These are phyloP conservation scores for Dalechampia spathulata DNA, from an alignment of 441 rosid species.

Conservation along the genomic window DNA sequence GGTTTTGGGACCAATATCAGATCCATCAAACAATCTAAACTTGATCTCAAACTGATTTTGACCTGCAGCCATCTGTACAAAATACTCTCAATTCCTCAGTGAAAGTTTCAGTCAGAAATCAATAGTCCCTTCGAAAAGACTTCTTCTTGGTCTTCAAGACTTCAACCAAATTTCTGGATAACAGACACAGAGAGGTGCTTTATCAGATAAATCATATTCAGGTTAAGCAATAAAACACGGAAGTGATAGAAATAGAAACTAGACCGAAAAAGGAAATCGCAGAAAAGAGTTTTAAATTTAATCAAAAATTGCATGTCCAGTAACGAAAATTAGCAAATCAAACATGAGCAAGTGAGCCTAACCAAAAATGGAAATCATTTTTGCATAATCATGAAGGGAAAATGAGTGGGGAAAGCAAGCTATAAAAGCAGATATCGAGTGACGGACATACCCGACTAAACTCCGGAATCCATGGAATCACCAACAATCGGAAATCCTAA, in stretches of 20 bases:
- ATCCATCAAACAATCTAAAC: conserved; percentile 85
- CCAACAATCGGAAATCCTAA: not conserved
- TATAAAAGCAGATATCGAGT: not conserved
- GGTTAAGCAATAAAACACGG: not conserved
- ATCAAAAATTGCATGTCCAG: conserved; percentile 12
- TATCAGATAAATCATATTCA: no score
- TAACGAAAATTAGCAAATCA: conserved; percentile 5
- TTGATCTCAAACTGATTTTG: conserved; percentile 86
- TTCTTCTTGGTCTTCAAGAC: conserved; percentile 3
- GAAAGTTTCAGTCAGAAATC: conserved; percentile 13
- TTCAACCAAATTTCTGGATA: conserved; percentile 25
- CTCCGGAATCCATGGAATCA: not conserved
- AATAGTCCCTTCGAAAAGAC: conserved; percentile 14
- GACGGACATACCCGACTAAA: not conserved
- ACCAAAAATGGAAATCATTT: conserved; percentile 11
- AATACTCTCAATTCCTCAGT: conserved; percentile 16
- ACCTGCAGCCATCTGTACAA: conserved; percentile 57
- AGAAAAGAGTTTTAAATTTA: not conserved
- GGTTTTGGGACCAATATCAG: conserved; percentile 88
- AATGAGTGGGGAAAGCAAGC: not conserved
- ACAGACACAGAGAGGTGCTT: no score
- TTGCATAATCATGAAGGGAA: conserved; percentile 4
- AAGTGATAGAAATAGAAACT: not conserved
- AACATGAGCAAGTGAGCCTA: not conserved
- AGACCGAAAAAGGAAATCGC: conserved; percentile 7